These are phyloP conservation scores for Colletotrichum costaricense DNA, from an alignment of 2,329 filamentous ascomycete genomes.

Conservation along the genomic window DNA sequence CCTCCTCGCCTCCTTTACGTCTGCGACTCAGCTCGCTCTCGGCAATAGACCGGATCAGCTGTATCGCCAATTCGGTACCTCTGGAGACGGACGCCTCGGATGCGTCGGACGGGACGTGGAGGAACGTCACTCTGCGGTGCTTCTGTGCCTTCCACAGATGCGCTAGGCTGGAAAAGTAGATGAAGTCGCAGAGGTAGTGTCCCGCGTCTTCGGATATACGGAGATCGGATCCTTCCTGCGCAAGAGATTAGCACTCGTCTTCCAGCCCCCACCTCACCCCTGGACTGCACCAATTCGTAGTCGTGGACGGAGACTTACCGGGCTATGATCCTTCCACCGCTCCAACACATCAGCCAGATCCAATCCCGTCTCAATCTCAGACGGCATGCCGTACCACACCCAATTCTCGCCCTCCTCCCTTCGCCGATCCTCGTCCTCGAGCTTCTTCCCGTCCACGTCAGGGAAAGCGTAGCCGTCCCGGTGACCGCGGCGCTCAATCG, in stretches of 20 bases:
- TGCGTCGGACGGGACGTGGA: conserved; percentile 76
- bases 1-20: background rate
- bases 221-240: conserved; percentile 55
- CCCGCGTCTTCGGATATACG: conserved; percentile 77
- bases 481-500: conserved; percentile 77
- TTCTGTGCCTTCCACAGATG: conserved; percentile 61
- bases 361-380: conserved; percentile 67
- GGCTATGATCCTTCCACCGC: conserved; percentile 64
- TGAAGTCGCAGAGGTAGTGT: conserved; percentile 82
- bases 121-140: conserved; percentile 69
- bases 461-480: conserved; percentile 76
- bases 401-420: conserved; percentile 52
- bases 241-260: conserved; percentile 29
- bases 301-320: conserved; percentile 51
- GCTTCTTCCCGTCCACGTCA: conserved; percentile 75
- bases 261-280: too few species aligned
- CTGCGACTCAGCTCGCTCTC: conserved; percentile 56
- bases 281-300: background rate
- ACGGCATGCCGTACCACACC: conserved; percentile 66
- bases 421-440: conserved; percentile 60
- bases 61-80: conserved; percentile 64
- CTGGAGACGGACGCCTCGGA: conserved; percentile 58
- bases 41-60: conserved; percentile 67
- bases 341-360: conserved; percentile 66
- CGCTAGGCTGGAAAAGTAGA: conserved; percentile 77